Evolutionary conservation across 2,329 filamentous ascomycete species (phyloP), one percentile per base, ranked within the genome.

Genomic region (Cladosporium sp.): DNA sequence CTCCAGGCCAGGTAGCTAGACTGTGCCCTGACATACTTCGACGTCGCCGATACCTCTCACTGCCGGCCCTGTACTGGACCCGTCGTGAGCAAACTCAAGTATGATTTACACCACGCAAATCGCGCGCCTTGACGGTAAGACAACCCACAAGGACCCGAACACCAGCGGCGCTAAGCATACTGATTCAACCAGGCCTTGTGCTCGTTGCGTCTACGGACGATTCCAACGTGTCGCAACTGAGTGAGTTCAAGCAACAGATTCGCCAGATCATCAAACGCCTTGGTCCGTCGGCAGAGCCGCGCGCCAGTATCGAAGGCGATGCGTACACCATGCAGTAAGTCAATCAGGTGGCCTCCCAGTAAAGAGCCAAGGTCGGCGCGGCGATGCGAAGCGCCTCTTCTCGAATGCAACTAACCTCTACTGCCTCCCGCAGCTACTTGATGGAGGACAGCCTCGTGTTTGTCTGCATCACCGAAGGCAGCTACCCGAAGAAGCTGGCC

Each of bases 401-500:
- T 19, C n/a, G 13, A 24, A 36, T 27, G n/a, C 44, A 24, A 13
- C 32, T 50, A 22, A 56, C 61, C 65, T 51, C 64, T 54, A 42
- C 19, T 3, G 18, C 13, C 29, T 32, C 36, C 41, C 36, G 41
- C 64, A 90, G 87, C 80, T 96, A 96, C 77, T 76, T 92, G 56
- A 88, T 99, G 72, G 78, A 86, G 63, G 79, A 84, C 64, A 85
- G 88, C 62, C 80, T 99, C 60, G 85, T 90, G 73, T 97, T 95
- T 77, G 79, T 97, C 62, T 90, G 88, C 77, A 92, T 99, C 71
- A 91, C 88, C 77, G 91, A 96, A 71, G 80, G 83, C 52, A 89
- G 89, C 51, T 99, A 97, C 77, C 92, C 93, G 52, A 92, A 93
- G 72, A 97, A 99, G 73, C 87, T 99, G 43, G 92, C 95, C 65